These are phyloP conservation scores for Populus tremula DNA, from an alignment of 345 rosid genomes.

Conservation along the genomic window DNA sequence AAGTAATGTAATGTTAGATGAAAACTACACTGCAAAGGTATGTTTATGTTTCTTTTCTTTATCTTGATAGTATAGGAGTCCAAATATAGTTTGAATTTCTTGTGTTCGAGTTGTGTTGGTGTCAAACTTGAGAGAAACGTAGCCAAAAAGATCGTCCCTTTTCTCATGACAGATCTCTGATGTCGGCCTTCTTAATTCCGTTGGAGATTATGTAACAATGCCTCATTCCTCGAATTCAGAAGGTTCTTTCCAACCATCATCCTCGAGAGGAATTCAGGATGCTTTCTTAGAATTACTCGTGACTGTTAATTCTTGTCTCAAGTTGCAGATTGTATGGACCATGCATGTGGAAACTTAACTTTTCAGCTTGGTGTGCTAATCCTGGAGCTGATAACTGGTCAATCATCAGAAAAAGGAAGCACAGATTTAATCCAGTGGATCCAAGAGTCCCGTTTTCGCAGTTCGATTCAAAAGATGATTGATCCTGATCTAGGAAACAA, in stretches of 20 bases:
- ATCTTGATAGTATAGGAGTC: not conserved
- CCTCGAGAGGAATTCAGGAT: not conserved
- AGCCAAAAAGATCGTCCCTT: not conserved
- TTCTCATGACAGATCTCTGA: slow-evolving; percentile 55
- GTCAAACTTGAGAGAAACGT: not conserved
- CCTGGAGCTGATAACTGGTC: slow-evolving; percentile 85
- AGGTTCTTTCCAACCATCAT: slow-evolving; percentile 36
- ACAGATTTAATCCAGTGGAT: slow-evolving; percentile 67
- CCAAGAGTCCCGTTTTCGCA: slow-evolving; percentile 55
- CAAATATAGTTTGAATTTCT: not conserved
- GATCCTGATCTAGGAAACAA: slow-evolving; percentile 81
- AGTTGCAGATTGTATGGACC: slow-evolving; percentile 41
- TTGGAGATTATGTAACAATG: slow-evolving; percentile 26
- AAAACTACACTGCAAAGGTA: slow-evolving; percentile 82
- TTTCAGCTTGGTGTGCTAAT: slow-evolving; percentile 86
- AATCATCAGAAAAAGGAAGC: slow-evolving; percentile 61
- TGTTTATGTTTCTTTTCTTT: slow-evolving; percentile 1
- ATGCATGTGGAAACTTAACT: slow-evolving; percentile 51
- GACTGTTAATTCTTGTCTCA: not conserved
- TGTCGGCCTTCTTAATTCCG: slow-evolving; percentile 47
- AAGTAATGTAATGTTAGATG: slow-evolving; percentile 80
- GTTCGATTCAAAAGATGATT: slow-evolving; percentile 73
- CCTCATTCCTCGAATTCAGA: slow-evolving; percentile 37
- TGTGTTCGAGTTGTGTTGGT: not conserved
- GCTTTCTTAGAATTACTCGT: not conserved